Base-by-base conservation (phyloP, 2,329 filamentous ascomycete genomes). In the Fusarium sp. region DNA sequence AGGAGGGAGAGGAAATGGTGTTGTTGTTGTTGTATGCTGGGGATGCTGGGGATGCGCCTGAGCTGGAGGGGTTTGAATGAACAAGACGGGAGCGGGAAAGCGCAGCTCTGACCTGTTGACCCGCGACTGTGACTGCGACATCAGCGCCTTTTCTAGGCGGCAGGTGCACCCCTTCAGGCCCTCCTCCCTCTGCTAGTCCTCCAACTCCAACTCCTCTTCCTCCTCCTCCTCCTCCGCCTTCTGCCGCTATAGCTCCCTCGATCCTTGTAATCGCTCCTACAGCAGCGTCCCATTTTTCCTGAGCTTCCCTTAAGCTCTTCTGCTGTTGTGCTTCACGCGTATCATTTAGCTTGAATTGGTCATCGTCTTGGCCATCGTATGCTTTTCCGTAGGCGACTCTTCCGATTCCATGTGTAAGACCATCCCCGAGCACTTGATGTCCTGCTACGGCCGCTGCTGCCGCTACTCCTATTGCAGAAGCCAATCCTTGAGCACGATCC, bases 391-490 rank as follows among this genome's bases (percentile, higher is more conserved):
- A 43, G 24, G 40, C 24, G 33, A 57, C 51, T 61, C 46, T 44
- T 14, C 52, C 67, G 40, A 71, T 49, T 34, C 62, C 45, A 28
- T 56, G 38, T 42, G 40, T 62, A 48, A 72, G 54, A n/a, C 58
- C 56, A 39, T 65, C 68, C 36, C 63, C 60, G 9, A 59, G 33
- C 26, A 40, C 57, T 36, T 50, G 58, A 33, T 55, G 65, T 43
- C 60, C 73, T 53, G 69, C 67, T 18, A 69, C 72, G 22, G 67
- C 71, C 50, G 71, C 71, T 17, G 63, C 72, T 39, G 74, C 72
- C 44, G 73, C 73, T 55, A 62, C 68, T 24, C 73, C 62, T 63
- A 74, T 73, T 26, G 67, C 74, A 34, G 72, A 72, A 17, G 73
- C 74, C 26, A 76, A 54, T 15, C 66, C 72, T 48, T 72, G 73